Evolutionary conservation across 305 asterid genomes (phyloP).

Genomic region (Stenogyne calaminthoides): DNA sequence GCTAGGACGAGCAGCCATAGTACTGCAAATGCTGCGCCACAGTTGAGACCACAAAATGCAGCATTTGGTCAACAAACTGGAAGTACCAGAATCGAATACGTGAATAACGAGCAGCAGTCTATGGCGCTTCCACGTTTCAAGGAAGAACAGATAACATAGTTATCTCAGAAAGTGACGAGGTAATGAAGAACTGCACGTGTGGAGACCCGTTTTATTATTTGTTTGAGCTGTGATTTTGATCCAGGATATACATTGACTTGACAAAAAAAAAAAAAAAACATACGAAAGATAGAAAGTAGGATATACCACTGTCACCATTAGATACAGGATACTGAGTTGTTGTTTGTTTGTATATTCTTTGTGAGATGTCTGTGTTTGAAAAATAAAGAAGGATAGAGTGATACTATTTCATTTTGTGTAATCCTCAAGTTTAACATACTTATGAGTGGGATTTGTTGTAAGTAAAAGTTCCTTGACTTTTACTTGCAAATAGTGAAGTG

Average conservation of each 20-base stretch:
- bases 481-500: neutral
- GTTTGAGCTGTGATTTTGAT: conserved; percentile 32
- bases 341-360: conserved; percentile 44
- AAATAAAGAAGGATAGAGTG: conserved; percentile 5
- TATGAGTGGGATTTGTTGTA: neutral
- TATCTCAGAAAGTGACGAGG: conserved; percentile 12
- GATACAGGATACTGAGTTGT: conserved; percentile 31
- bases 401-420: neutral
- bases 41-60: conserved; percentile 43
- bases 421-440: neutral
- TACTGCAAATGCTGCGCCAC: conserved; percentile 43
- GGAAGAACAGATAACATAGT: conserved; percentile 67
- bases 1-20: conserved; percentile 71
- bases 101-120: conserved; percentile 43
- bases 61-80: conserved; percentile 28
- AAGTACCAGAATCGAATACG: neutral
- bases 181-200: neutral
- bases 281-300: conserved; percentile 34
- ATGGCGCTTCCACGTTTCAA: conserved; percentile 64
- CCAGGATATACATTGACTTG: conserved; percentile 22
- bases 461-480: neutral
- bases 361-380: conserved; percentile 24
- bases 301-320: conserved; percentile 28
- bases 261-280: conserved; percentile 1
- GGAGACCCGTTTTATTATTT: conserved; percentile 28